These are phyloP conservation scores for Mycena venus DNA, from an alignment of 768 basidiomycete species.

Conservation along the genomic window DNA sequence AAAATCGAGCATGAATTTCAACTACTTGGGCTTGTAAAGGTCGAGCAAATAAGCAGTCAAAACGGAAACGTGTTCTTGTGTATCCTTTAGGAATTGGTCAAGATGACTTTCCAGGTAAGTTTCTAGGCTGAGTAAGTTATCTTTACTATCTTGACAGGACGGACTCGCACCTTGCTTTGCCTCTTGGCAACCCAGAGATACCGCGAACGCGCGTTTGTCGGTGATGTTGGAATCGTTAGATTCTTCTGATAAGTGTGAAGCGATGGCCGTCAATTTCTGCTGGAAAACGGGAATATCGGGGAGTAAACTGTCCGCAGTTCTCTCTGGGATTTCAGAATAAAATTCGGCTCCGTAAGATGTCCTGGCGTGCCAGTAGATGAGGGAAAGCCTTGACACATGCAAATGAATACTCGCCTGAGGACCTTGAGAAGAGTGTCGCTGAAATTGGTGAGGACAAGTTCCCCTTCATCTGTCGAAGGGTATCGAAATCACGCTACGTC, in stretches of 20 bases:
- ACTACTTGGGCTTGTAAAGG: conserved; percentile 25
- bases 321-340: conserved; percentile 17
- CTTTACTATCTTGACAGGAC: not conserved
- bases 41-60: conserved; percentile 13
- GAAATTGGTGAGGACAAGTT: conserved; percentile 32
- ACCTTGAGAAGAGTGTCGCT: conserved; percentile 35
- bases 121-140: conserved; percentile 1
- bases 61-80: conserved; percentile 19
- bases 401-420: conserved; percentile 22
- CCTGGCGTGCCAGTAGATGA: conserved; percentile 13
- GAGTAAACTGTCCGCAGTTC: conserved; percentile 9
- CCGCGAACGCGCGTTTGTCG: conserved; percentile 19
- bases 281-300: conserved; percentile 22
- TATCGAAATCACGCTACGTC: not conserved
- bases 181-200: conserved; percentile 11
- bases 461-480: conserved; percentile 20
- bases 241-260: not conserved
- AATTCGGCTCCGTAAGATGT: conserved; percentile 33
- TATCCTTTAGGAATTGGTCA: conserved; percentile 18
- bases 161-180: conserved; percentile 17
- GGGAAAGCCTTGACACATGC: not conserved
- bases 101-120: conserved; percentile 11
- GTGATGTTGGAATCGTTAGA: not conserved
- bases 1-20: not conserved
- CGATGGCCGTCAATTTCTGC: conserved; percentile 1